Evolutionary conservation across 1,139 yeast genomes (phyloP).

Genomic region (Blastobotrys arbuscula): DNA sequence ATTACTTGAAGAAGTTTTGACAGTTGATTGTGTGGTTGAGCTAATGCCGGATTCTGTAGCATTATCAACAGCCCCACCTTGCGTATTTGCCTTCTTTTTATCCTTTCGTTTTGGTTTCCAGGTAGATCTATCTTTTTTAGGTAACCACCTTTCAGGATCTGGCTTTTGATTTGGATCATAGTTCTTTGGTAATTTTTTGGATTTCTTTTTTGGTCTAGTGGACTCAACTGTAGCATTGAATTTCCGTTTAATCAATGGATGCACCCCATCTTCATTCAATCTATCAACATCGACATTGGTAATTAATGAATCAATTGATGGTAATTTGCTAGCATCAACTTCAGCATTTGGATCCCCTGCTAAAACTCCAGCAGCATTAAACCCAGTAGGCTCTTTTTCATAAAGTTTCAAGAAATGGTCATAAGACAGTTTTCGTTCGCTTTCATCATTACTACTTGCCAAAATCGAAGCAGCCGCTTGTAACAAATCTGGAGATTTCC

Average conservation of each 20-base stretch:
- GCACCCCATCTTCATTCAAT: constrained; percentile 38
- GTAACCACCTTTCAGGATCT: constrained; percentile 85
- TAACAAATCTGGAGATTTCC: constrained; percentile 25
- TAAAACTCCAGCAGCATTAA: constrained; percentile 21
- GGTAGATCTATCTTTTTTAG: constrained; percentile 75
- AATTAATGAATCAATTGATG: constrained; percentile 33
- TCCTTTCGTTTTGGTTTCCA: constrained; percentile 63
- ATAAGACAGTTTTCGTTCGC: constrained; percentile 13
- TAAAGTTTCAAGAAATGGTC: constrained; percentile 15
- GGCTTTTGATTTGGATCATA: constrained; percentile 39
- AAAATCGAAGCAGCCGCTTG: constrained; percentile 22
- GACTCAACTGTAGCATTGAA: constrained; percentile 14
- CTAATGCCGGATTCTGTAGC: constrained; percentile 41
- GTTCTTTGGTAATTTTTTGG: constrained; percentile 39
- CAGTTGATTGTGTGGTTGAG: constrained; percentile 20
- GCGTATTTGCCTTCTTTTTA: constrained; percentile 46
- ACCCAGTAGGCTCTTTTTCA: constrained; percentile 8
- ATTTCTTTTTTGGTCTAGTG: constrained; percentile 31
- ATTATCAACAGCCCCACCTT: constrained; percentile 52
- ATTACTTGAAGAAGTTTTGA: constrained; percentile 21
- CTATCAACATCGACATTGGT: constrained; percentile 38
- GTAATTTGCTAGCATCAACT: constrained; percentile 18
- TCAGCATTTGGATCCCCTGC: constrained; percentile 22
- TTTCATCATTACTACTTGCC: constrained; percentile 14
- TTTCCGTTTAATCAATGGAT: constrained; percentile 31